Evolutionary conservation across 306 rosid genomes (phyloP).

Genomic region (Comarum palustre): DNA sequence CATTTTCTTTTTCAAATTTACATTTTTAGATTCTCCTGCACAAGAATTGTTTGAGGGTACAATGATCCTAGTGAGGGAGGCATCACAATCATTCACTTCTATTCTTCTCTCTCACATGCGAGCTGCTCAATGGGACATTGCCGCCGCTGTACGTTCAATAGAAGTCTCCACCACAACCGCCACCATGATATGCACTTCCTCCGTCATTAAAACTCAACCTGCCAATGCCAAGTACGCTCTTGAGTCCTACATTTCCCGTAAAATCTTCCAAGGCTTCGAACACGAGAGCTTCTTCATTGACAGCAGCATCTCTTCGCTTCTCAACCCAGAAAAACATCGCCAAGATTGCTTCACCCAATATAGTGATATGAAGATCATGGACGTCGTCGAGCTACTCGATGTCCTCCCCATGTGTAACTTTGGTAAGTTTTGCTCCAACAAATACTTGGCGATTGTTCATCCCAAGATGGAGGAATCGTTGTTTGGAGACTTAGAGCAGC

Average conservation of each 20-base stretch:
- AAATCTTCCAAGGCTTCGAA: slow-evolving; percentile 83
- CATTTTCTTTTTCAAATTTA: background rate
- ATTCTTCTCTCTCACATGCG: slow-evolving; percentile 82
- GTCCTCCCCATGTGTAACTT: slow-evolving; percentile 80
- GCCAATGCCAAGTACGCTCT: slow-evolving; percentile 91
- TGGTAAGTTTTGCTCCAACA: slow-evolving; percentile 85
- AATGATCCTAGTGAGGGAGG: slow-evolving; percentile 67
- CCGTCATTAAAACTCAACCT: slow-evolving; percentile 49
- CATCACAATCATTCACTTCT: slow-evolving; percentile 74
- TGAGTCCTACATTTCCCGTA: slow-evolving; percentile 71
- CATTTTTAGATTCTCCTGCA: slow-evolving; percentile 54
- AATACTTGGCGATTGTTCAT: slow-evolving; percentile 82
- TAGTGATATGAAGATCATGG: slow-evolving; percentile 88
- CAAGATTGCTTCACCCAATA: slow-evolving; percentile 81
- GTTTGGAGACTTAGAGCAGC: slow-evolving; percentile 85
- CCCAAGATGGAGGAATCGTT: slow-evolving; percentile 97
- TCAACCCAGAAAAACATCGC: slow-evolving; percentile 82
- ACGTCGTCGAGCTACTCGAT: slow-evolving; percentile 85
- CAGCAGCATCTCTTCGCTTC: slow-evolving; percentile 81
- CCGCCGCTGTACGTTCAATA: slow-evolving; percentile 90
- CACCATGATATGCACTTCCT: slow-evolving; percentile 29
- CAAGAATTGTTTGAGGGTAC: slow-evolving; percentile 64
- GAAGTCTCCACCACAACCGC: slow-evolving; percentile 58
- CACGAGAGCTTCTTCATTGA: slow-evolving; percentile 96
- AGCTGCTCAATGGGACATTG: slow-evolving; percentile 86